Evolutionary conservation across 179 eudicot genomes (phyloP), one percentile per base, ranked within the genome.

Genomic region (Amaranthus tricolor): DNA sequence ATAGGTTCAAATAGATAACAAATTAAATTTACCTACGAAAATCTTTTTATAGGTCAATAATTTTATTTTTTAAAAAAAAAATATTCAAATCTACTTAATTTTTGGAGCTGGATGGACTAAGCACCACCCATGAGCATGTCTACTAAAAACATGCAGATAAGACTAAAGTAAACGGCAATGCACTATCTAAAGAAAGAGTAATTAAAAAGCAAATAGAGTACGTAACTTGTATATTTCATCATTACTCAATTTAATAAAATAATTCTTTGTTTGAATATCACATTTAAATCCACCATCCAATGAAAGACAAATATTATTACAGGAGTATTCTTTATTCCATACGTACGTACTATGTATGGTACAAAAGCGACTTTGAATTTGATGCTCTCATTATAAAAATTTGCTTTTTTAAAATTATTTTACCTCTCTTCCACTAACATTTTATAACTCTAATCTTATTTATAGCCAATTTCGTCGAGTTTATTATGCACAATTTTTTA

Each of bases 311-410:
- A 14, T 62, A 21, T 0, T 6, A 59, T 61, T 31, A 12, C 19
- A 4, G 6, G 47, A 3, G 24, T 21, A 61, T 31, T 24, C 11
- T 24, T 43, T 65, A 62, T 77, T 77, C 71, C 70, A 71, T 76
- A 72, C 69, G 61, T 69, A 31, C 2, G 40, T 31, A 31, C 40
- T 31, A 31, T 31, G 40, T 31, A 45, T 70, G 31, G 16, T 40
- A 31, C 40, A 31, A 69, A 70, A 62, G 63, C 31, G n/a, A 31
- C 73, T 76, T 76, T 31, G 66, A 19, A 52, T 24, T 68, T 68
- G 63, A 76, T 60, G 73, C 71, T 50, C 69, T 19, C 24, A 59
- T 55, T 60, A 24, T 24, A 10, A 59, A 13, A 13, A 47, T 12
- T 24, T 61, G 64, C 68, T 47, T 62, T 15, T 7, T 24, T 0